Base-by-base conservation (phyloP, 1,284 basidiomycete species). In the Leccinum fallax region DNA sequence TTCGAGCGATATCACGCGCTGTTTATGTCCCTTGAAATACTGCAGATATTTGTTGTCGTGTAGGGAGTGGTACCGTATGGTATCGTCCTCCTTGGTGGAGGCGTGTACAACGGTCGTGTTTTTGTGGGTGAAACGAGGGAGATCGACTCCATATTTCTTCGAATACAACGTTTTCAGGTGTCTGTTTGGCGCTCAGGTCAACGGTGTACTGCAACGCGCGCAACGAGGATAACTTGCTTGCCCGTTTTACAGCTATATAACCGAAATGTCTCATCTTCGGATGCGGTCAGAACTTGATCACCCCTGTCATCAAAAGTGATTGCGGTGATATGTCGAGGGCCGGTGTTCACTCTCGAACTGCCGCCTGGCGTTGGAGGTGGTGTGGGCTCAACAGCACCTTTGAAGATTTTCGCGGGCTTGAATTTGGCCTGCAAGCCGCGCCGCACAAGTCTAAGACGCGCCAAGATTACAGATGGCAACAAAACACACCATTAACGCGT, bases 31-130 rank as follows among this genome's bases (percentile, higher is more conserved):
- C 69, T 89, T 91, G 80, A 97, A 98, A 78, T 99, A 99, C 67
- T 93, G 88, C 34, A 98, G 79, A 73, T 96, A 99, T 75, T 91
- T 94, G 82, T 98, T 98, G 82, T 97, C 94, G 77, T 98, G 94
- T 61, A 98, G 76, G 2, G 93, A 95, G 69, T 97, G 94, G 75
- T 98, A 98, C 26, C 97, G 89, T 63, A 99, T 87, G 1, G 93
- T 94, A 70, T 98, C 93, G 73, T 98, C 93, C 74, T 93, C 93
- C 76, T 97, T 98, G 6, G 96, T 98, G 2, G 94, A 96, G 1
- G 97, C 94, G 72, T 98, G 89, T 3, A 99, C 76, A 60, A 98
- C 90, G 5, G 90, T 86, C 0, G 88, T 88, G 62, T 85, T 88
- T 69, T 92, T 92, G 78, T 99, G 97, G 0, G 97, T 98, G 73